Evolutionary conservation across 2,329 filamentous ascomycete genomes (phyloP).

Genomic region (Penicillium rolfsii): DNA sequence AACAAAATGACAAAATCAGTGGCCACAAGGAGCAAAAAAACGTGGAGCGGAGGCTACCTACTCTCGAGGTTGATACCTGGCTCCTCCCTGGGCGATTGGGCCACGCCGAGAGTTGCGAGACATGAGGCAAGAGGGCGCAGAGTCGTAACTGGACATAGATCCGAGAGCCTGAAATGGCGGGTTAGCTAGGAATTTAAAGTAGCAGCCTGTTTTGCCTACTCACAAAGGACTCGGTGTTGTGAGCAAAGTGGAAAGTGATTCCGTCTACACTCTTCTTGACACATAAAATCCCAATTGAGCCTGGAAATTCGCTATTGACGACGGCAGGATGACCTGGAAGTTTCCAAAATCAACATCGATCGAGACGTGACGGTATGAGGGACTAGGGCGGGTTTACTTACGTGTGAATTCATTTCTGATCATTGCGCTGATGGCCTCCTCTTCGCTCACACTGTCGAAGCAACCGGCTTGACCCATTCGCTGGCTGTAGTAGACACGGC

Average conservation of each 20-base stretch:
- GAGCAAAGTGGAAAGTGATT: slow-evolving; percentile 86
- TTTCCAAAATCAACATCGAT: slow-evolving; percentile 7
- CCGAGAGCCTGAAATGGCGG: slow-evolving; percentile 65
- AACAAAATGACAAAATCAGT: background rate
- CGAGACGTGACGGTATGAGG: background rate
- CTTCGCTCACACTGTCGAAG: slow-evolving; percentile 71
- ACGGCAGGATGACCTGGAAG: slow-evolving; percentile 75
- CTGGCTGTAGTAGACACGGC: slow-evolving; percentile 75
- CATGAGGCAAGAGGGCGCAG: slow-evolving; percentile 80
- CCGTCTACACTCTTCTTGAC: slow-evolving; percentile 81
- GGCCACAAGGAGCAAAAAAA: background rate
- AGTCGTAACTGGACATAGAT: slow-evolving; percentile 81
- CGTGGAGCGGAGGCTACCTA: slow-evolving; percentile 16
- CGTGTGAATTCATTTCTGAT: slow-evolving; percentile 90
- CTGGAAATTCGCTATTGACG: slow-evolving; percentile 73
- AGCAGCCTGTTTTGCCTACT: slow-evolving; percentile 22
- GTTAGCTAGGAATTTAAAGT: slow-evolving; percentile 3
- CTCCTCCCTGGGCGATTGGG: slow-evolving; percentile 54
- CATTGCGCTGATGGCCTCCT: slow-evolving; percentile 76
- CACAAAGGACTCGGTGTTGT: slow-evolving; percentile 87
- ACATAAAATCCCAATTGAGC: slow-evolving; percentile 86
- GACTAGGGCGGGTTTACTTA: slow-evolving; percentile 32
- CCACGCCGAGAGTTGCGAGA: slow-evolving; percentile 67
- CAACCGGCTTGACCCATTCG: slow-evolving; percentile 62
- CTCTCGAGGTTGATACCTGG: slow-evolving; percentile 34